phyloP scores from a whole-genome alignment of 2,329 filamentous ascomycete genomes.

The Blumeriella jaapii region DNA sequence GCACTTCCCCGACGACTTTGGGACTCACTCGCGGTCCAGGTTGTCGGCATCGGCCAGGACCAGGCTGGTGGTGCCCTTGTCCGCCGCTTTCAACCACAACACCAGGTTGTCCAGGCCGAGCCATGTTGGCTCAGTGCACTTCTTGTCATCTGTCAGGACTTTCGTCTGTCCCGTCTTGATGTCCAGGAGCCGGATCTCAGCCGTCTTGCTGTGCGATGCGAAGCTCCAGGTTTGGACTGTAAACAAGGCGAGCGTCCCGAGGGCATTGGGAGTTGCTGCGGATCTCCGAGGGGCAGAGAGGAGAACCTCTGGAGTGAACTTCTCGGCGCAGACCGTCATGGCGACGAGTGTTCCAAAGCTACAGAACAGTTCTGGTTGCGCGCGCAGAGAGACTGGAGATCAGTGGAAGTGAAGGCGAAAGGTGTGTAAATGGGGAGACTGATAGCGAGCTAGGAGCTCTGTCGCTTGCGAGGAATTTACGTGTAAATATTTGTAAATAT shows the following conservation, averaged over 20 bases:
- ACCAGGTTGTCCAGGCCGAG: slow-evolving; percentile 32
- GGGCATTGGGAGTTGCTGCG: slow-evolving; percentile 54
- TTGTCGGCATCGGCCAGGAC: slow-evolving; percentile 21
- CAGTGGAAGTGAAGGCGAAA: background rate
- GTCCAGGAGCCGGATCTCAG: slow-evolving; percentile 61
- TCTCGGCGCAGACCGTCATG: slow-evolving; percentile 63
- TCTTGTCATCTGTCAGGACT: slow-evolving; percentile 51
- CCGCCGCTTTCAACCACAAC: slow-evolving; percentile 37
- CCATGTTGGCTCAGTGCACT: slow-evolving; percentile 65
- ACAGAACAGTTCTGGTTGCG: background rate
- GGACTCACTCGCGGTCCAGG: slow-evolving; percentile 14
- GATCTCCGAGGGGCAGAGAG: slow-evolving; percentile 66
- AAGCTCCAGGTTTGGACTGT: slow-evolving; percentile 72
- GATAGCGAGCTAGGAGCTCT: no score
- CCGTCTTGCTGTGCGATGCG: slow-evolving; percentile 54
- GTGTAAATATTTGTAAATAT: no score
- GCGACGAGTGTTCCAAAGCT: background rate
- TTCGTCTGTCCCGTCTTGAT: slow-evolving; percentile 53
- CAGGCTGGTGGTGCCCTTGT: slow-evolving; percentile 32
- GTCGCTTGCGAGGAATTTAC: no score
- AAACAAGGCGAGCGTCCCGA: slow-evolving; percentile 54
- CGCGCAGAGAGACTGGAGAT: background rate
- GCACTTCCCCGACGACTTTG: background rate
- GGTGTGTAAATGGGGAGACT: no score
- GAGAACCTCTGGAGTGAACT: slow-evolving; percentile 67